phyloP scores from a whole-genome alignment of 2,329 filamentous ascomycete species.

The Clonostachys solani region DNA sequence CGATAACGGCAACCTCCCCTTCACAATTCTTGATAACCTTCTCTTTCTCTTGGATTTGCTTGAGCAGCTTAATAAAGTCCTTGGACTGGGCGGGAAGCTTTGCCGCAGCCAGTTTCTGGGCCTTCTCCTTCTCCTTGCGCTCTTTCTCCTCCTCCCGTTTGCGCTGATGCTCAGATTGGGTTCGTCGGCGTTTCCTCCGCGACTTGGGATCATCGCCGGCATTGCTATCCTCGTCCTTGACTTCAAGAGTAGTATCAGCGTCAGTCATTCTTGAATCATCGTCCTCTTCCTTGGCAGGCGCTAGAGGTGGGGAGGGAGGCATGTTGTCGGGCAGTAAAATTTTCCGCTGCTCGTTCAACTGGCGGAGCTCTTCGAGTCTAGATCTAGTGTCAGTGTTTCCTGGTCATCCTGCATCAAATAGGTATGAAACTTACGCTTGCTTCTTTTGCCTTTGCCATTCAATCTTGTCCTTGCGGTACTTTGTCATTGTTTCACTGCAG shows the following conservation, averaged over 20 bases:
- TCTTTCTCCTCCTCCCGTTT: constrained; percentile 79
- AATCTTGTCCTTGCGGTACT: constrained; percentile 92
- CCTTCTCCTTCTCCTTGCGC: constrained; percentile 60
- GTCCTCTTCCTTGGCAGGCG: constrained; percentile 44
- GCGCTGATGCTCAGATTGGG: constrained; percentile 59
- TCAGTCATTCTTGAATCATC: constrained; percentile 60
- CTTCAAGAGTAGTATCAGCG: constrained; percentile 54
- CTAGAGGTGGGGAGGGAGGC: constrained; percentile 55
- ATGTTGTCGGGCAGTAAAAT: constrained; percentile 69
- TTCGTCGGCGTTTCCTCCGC: constrained; percentile 52
- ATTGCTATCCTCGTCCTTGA: constrained; percentile 60
- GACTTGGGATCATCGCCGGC: constrained; percentile 63
- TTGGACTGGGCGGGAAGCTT: constrained; percentile 70
- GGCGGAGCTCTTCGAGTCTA: constrained; percentile 67
- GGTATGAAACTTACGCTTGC: constrained; percentile 45
- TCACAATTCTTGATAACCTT: constrained; percentile 77
- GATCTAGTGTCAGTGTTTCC: constrained; percentile 16
- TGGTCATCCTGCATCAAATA: not conserved
- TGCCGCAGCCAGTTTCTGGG: constrained; percentile 53
- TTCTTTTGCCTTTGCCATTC: constrained; percentile 80
- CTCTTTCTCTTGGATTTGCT: constrained; percentile 86
- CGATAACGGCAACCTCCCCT: constrained; percentile 76
- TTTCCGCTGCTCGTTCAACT: constrained; percentile 69
- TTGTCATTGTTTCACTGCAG: constrained; percentile 91
- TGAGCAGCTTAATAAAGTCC: constrained; percentile 81